These are phyloP conservation scores for Fusarium udum DNA, from an alignment of 2,329 filamentous ascomycete species.

Conservation along the genomic window DNA sequence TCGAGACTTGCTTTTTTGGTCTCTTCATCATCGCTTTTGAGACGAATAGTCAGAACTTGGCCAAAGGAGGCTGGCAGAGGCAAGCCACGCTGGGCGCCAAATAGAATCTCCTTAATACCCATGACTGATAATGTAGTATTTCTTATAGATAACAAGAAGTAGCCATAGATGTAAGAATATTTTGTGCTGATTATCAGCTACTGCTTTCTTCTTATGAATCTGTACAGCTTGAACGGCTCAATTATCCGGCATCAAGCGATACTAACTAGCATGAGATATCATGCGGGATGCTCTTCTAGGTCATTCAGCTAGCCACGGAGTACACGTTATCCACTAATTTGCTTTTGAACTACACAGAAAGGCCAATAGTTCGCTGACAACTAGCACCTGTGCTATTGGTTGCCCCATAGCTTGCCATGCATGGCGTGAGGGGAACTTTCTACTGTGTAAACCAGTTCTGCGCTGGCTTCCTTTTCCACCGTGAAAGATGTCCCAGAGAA, in stretches of 20 bases:
- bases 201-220: neutral
- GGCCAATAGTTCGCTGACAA: neutral
- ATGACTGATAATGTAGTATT: neutral
- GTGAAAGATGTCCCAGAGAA: neutral
- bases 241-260: neutral
- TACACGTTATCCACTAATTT: neutral
- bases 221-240: neutral
- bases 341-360: neutral
- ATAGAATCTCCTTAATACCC: neutral
- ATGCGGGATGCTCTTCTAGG: neutral
- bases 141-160: neutral
- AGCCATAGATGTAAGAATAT: neutral
- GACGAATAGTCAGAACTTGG: neutral
- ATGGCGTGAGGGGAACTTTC: neutral
- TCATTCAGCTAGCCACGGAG: neutral
- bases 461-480: neutral
- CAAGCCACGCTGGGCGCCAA: neutral
- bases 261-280: neutral
- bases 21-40: neutral
- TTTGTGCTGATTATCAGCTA: neutral
- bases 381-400: neutral
- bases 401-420: neutral
- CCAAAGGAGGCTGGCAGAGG: neutral
- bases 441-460: neutral
- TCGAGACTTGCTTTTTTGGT: neutral